These are phyloP conservation scores for Rhodamnia rubescens DNA, from an alignment of 345 rosid species.

Conservation along the genomic window DNA sequence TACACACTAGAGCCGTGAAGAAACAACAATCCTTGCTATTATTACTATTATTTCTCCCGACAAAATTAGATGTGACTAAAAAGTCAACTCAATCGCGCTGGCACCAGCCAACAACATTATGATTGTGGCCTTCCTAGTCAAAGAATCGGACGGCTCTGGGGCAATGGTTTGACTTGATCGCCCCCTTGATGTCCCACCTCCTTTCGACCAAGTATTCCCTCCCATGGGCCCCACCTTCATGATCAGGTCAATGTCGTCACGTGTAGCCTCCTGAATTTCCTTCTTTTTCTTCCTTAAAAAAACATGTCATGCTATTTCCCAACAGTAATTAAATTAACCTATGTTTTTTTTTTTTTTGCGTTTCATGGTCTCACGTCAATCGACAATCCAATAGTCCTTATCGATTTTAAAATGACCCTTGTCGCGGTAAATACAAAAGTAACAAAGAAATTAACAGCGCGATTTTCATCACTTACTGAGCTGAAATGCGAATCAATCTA, in stretches of 20 bases:
- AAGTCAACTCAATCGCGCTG: conserved; percentile 41
- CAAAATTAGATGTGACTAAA: background rate
- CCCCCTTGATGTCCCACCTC: background rate
- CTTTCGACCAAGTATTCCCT: background rate
- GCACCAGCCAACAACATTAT: background rate
- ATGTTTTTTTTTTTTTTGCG: background rate
- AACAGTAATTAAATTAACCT: background rate
- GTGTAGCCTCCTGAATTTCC: background rate
- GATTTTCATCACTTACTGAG: accelerated
- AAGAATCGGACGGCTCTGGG: conserved; percentile 16
- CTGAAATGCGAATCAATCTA: background rate
- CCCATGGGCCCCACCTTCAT: background rate
- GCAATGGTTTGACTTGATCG: conserved; percentile 2
- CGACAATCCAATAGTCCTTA: background rate
- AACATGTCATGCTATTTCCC: background rate
- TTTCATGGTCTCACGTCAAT: background rate
- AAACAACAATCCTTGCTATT: background rate
- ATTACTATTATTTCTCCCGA: background rate
- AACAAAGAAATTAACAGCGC: accelerated
- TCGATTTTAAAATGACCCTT: too few relatives aligned
- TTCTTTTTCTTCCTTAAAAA: background rate
- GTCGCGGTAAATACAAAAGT: background rate
- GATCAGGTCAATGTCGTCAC: conserved; percentile 1
- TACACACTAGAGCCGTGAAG: background rate
- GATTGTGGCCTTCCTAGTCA: background rate